A percentile compares a stretch with the other conserved stretches of the same genome.
These are phyloP conservation scores for Graphilbum fragrans DNA, from an alignment of 2,329 filamentous ascomycete species.

Conservation along the genomic window DNA sequence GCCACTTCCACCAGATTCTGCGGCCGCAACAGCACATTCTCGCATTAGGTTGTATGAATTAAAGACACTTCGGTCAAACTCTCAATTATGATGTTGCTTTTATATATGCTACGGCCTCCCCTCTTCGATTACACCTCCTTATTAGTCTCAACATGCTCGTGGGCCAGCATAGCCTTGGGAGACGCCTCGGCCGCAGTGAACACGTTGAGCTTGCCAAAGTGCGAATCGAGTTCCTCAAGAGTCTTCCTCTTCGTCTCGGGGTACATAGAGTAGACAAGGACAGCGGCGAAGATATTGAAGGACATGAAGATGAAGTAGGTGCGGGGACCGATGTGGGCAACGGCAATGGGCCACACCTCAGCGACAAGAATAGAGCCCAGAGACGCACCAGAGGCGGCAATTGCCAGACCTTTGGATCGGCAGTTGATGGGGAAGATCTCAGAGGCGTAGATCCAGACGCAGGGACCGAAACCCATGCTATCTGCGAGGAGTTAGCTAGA, in stretches of 20 bases:
- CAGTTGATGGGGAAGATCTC: slow-evolving; percentile 12
- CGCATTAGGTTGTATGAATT: neutral
- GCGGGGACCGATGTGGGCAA: slow-evolving; percentile 10
- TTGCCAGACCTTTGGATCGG: slow-evolving; percentile 11
- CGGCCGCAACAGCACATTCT: neutral
- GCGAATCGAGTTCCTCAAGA: slow-evolving; percentile 13
- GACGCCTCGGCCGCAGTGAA: slow-evolving; percentile 13
- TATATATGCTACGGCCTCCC: too few species aligned
- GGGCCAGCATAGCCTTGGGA: slow-evolving; percentile 14
- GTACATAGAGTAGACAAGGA: slow-evolving; percentile 13
- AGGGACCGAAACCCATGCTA: slow-evolving; percentile 12
- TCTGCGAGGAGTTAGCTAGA: slow-evolving; percentile 3
- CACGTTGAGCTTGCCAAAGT: slow-evolving; percentile 15
- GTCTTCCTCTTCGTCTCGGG: slow-evolving; percentile 24
- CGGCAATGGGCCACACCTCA: slow-evolving; percentile 12
- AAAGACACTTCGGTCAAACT: too few species aligned
- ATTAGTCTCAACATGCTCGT: slow-evolving; percentile 4
- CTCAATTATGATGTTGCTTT: too few species aligned
- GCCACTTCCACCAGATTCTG: neutral
- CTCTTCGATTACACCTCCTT: too few species aligned
- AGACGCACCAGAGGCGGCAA: slow-evolving; percentile 10
- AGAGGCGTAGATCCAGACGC: slow-evolving; percentile 12
- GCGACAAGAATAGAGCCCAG: slow-evolving; percentile 11
- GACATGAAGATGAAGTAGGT: slow-evolving; percentile 14
- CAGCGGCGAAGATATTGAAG: slow-evolving; percentile 10